Base-by-base conservation (phyloP, 345 rosid genomes). In the Hevea brasiliensis region DNA sequence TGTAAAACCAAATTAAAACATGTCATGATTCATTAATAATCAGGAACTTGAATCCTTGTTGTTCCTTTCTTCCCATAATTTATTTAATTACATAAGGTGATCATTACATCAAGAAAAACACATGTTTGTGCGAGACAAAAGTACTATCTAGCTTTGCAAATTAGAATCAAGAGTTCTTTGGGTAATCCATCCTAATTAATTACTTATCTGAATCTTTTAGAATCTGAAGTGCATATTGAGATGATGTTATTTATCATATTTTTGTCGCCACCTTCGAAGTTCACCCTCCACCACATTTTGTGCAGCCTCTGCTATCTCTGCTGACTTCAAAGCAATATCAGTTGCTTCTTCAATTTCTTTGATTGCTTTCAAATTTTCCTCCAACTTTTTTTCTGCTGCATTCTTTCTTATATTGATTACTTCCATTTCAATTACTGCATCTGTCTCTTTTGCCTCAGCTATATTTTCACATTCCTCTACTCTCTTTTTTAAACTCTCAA, bases 281-380 rank as follows among this genome's bases (percentile, higher is more conserved):
- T 95, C 97, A 32, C 72, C 85, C 65, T 91, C 89, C 8, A 95
- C 83, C 47, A 78, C 82, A 21, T 37, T 82, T 79, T 87, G 84
- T 4, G 96, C 98, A 0, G 94, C 87, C 72, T 88, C 90, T 7
- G 98, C 91, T 65, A 74, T 76, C 59, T 89, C 88, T 17, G 91
- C 90, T 32, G 94, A 85, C 78, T 79, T 90, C 79, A 89, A 70
- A 45, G 98, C 99, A 58, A 86, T 41, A 1, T 87, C 97, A 1
- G 89, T 92, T 9, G 92, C 97, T 9, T 81, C 79, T 44, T 89
- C 78, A 68, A 92, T 87, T 80, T 91, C 93, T 78, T 86, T 87
- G 1, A 89, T 79, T 7, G 89, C 89, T 74, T 82, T 83, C 70
- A 87, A 58, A 45, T 73, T 84, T 7, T 83, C 90, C 70, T 73